Evolutionary conservation across 2,329 filamentous ascomycete species (phyloP).

Genomic region (Penicillium sp.): DNA sequence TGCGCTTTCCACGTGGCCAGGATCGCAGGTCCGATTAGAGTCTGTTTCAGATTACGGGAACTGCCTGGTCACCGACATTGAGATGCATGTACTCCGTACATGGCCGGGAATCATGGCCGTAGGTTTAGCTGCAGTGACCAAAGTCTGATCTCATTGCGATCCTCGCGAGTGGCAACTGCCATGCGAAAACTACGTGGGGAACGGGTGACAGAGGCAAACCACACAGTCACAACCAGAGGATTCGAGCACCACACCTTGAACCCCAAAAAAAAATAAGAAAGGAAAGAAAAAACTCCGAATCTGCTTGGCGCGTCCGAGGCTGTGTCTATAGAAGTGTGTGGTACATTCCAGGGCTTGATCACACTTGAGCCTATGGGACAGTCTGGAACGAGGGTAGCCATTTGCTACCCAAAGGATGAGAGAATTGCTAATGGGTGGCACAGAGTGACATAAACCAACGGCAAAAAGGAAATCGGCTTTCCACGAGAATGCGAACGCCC

Average conservation of each 20-base stretch:
- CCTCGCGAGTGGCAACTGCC: not conserved
- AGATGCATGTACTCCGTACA: not conserved
- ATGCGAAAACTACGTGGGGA: not conserved
- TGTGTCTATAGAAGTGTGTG: not conserved
- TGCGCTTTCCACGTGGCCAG: not conserved
- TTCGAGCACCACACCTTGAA: not conserved
- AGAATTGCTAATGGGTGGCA: not conserved
- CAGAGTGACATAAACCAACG: not conserved
- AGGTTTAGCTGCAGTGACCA: not conserved
- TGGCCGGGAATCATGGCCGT: conserved; percentile 1
- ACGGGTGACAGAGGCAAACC: not conserved
- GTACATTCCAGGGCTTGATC: not conserved
- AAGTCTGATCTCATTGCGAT: conserved; percentile 8
- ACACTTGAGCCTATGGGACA: conserved; percentile 2
- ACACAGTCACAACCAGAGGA: not conserved
- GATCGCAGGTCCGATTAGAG: not conserved
- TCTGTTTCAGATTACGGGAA: not conserved
- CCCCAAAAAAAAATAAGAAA: no score
- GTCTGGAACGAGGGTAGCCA: not conserved
- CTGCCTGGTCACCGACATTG: not conserved
- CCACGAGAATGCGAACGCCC: not conserved
- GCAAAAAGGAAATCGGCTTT: not conserved
- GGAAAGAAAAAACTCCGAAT: not conserved
- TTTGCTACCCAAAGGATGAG: not conserved
- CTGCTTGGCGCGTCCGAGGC: not conserved